Percentiles rank a stretch among this genome's conserved stretches.
Conservation (phyloP, 1,284 basidiomycete species). For the Moniliophthora roreri region DNA sequence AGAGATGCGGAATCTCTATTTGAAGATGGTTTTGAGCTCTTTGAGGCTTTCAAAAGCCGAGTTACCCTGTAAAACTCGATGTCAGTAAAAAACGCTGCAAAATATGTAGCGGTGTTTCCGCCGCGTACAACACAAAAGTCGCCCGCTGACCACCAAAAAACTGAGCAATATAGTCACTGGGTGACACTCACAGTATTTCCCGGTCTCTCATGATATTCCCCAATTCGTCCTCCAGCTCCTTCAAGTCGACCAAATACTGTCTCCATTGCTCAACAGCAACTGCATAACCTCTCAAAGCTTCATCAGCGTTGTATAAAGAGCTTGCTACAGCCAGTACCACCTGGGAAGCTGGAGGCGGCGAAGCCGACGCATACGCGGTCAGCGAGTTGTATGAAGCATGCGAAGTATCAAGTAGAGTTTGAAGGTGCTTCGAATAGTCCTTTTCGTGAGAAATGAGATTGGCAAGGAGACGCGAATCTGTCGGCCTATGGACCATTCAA, state of each 20-base stretch:
- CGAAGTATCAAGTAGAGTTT: slow-evolving; percentile 54
- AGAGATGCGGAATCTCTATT: slow-evolving; percentile 44
- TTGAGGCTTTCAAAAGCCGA: slow-evolving; percentile 74
- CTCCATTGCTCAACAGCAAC: slow-evolving; percentile 64
- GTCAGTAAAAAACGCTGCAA: not conserved
- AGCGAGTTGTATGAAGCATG: slow-evolving; percentile 64
- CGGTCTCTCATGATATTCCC: slow-evolving; percentile 66
- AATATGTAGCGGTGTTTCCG: not conserved
- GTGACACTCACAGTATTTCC: slow-evolving; percentile 68
- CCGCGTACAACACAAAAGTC: not conserved
- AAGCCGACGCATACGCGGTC: slow-evolving; percentile 70
- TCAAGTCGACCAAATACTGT: slow-evolving; percentile 56
- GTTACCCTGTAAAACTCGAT: slow-evolving; percentile 50
- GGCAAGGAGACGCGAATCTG: slow-evolving; percentile 67
- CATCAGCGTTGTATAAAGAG: slow-evolving; percentile 60
- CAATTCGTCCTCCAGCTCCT: slow-evolving; percentile 69
- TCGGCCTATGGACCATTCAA: slow-evolving; percentile 67
- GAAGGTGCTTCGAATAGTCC: slow-evolving; percentile 64
- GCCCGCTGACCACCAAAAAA: not conserved
- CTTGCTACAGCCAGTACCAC: slow-evolving; percentile 60
- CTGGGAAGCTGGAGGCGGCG: slow-evolving; percentile 53
- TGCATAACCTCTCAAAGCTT: slow-evolving; percentile 63
- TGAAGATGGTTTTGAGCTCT: slow-evolving; percentile 31
- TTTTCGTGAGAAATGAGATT: slow-evolving; percentile 71
- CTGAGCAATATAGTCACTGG: not conserved